Evolutionary conservation across 768 basidiomycete species (phyloP).

Genomic region (Mrakia blollopis): DNA sequence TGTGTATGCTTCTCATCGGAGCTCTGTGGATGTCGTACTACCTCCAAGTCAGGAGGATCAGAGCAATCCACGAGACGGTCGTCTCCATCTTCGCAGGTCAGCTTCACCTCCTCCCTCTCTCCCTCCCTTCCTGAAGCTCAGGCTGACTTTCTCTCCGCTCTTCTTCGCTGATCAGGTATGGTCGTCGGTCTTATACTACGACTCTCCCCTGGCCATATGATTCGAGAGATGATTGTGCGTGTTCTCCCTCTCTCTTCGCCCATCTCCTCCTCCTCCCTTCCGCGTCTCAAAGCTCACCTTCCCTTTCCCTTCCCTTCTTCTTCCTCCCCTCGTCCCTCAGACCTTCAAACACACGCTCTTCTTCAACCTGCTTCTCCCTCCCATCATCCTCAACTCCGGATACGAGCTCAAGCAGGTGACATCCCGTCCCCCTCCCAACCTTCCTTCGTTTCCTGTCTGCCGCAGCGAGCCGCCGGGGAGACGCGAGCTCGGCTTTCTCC

Average conservation of each 20-base stretch:
- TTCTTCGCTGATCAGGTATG: conserved; percentile 55
- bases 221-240: conserved; percentile 94
- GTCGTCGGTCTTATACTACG: conserved; percentile 86
- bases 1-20: conserved; percentile 73
- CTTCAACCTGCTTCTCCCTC: conserved; percentile 95
- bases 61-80: conserved; percentile 90
- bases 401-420: conserved; percentile 93
- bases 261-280: no score
- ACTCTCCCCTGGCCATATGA: conserved; percentile 85
- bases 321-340: conserved; percentile 46
- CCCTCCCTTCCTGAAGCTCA: neutral
- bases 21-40: conserved; percentile 97
- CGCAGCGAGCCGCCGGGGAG: neutral
- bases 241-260: neutral
- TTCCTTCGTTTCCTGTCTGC: neutral
- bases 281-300: neutral
- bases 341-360: conserved; percentile 95
- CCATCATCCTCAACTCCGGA: conserved; percentile 95
- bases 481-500: neutral
- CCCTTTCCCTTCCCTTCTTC: neutral
- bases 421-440: no score
- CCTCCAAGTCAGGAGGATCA: conserved; percentile 91
- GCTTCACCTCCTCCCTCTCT: conserved; percentile 12
- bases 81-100: conserved; percentile 81
- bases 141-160: neutral